phyloP scores from a whole-genome alignment of 2,329 filamentous ascomycete species.

The Ophiostoma novo-ulmi region DNA sequence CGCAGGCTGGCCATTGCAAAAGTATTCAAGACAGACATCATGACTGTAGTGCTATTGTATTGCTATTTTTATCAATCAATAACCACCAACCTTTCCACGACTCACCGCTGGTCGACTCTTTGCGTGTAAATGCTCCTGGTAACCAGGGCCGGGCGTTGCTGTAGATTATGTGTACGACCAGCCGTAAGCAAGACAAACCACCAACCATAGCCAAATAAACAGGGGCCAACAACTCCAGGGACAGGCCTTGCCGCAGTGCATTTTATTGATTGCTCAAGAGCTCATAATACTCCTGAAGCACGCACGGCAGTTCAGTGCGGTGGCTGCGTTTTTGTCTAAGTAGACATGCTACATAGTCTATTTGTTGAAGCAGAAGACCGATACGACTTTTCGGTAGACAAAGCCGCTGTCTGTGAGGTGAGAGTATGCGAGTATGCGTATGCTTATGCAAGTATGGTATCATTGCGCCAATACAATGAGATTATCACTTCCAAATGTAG shows the following conservation, averaged over 20 bases:
- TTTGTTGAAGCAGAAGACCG: too few relatives aligned
- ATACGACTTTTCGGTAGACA: too few relatives aligned
- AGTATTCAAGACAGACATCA: not conserved
- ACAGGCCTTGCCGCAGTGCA: not conserved
- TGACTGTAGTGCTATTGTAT: too few relatives aligned
- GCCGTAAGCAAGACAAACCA: not conserved
- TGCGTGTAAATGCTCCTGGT: not conserved
- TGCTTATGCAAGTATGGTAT: not conserved
- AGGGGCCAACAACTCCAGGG: not conserved
- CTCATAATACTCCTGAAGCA: not conserved
- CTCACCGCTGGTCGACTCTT: not conserved
- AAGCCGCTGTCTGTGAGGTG: too few relatives aligned
- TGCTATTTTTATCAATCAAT: not conserved
- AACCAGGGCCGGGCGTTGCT: not conserved
- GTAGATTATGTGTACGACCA: not conserved
- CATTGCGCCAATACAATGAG: not conserved
- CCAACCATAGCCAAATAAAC: not conserved
- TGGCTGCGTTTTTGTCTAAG: not conserved
- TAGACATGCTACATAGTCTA: too few relatives aligned
- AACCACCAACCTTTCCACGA: too few relatives aligned
- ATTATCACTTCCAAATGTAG: not conserved
- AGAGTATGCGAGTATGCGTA: too few relatives aligned
- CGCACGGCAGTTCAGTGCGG: not conserved
- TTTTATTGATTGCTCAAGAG: not conserved
- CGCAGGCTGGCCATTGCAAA: not conserved